These are phyloP conservation scores for Rhizopogon sp. DNA, from an alignment of 768 basidiomycete genomes.

Conservation along the genomic window DNA sequence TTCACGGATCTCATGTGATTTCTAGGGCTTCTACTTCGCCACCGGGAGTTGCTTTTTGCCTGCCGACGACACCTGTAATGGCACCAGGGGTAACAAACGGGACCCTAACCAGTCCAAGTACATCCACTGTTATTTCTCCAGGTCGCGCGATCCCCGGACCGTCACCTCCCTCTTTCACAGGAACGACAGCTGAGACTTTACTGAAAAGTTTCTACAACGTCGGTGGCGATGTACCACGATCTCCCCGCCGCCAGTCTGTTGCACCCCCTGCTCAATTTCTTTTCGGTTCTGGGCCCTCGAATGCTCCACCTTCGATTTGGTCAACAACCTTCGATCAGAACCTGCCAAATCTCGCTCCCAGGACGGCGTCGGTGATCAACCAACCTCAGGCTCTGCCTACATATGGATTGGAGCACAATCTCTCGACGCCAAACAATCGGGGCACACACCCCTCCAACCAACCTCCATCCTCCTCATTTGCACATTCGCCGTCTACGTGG, in stretches of 20 bases:
- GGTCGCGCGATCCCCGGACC: conserved; percentile 21
- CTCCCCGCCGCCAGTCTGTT: conserved; percentile 15
- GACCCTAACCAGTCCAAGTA: conserved; percentile 4
- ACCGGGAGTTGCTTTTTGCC: conserved; percentile 4
- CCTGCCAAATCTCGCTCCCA: not conserved
- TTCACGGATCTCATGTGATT: conserved; percentile 2
- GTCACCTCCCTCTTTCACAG: conserved; percentile 15
- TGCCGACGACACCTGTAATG: conserved; percentile 18
- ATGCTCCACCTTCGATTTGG: conserved; percentile 61
- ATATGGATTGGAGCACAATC: conserved; percentile 1
- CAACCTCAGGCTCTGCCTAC: not conserved
- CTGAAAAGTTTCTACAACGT: conserved; percentile 38
- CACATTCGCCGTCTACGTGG: conserved; percentile 12
- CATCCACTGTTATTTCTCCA: conserved; percentile 8
- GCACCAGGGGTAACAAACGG: not conserved
- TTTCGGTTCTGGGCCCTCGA: conserved; percentile 45
- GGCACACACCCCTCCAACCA: conserved; percentile 10
- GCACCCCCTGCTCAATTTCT: conserved; percentile 36
- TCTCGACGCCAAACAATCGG: conserved; percentile 9
- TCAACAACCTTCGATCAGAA: conserved; percentile 52
- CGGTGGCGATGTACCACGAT: conserved; percentile 11
- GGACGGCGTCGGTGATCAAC: not conserved
- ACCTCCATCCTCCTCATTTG: not conserved
- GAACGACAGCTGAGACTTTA: conserved; percentile 65
- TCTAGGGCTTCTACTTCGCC: conserved; percentile 17